Evolutionary conservation across 1,284 basidiomycete species (phyloP).

Genomic region (Leccinum olivaceoglutinosum): DNA sequence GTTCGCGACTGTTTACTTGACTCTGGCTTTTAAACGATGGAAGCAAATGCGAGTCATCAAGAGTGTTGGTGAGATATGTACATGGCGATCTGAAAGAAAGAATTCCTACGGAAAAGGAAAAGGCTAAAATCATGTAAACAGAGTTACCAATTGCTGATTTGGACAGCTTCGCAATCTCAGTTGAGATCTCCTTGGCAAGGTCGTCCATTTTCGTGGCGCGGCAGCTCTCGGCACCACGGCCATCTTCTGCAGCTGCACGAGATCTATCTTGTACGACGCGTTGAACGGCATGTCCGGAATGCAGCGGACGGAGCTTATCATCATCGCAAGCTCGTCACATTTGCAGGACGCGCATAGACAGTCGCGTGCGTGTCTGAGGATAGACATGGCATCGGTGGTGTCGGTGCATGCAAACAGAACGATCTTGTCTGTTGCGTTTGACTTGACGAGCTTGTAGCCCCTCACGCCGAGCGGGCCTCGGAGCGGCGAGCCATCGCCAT

Average conservation of each 20-base stretch:
- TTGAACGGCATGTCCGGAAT: slow-evolving; percentile 27
- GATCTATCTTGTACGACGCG: slow-evolving; percentile 25
- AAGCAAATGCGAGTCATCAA: too few relatives aligned
- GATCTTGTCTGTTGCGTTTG: slow-evolving; percentile 19
- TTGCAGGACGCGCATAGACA: slow-evolving; percentile 10
- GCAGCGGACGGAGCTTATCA: slow-evolving; percentile 19
- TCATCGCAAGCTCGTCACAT: slow-evolving; percentile 19
- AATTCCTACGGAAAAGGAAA: too few relatives aligned
- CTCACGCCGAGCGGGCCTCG: not conserved
- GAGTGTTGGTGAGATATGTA: too few relatives aligned
- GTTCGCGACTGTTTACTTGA: too few relatives aligned
- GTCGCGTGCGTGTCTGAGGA: slow-evolving; percentile 22
- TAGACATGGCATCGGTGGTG: slow-evolving; percentile 13
- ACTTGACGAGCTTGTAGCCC: slow-evolving; percentile 25
- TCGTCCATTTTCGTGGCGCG: slow-evolving; percentile 2
- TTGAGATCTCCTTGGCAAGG: slow-evolving; percentile 14
- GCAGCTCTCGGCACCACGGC: slow-evolving; percentile 8
- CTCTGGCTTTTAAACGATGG: too few relatives aligned
- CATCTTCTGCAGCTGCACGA: slow-evolving; percentile 20
- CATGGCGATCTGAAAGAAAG: too few relatives aligned
- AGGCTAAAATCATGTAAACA: too few relatives aligned
- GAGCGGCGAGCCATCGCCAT: not conserved
- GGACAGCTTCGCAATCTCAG: slow-evolving; percentile 16
- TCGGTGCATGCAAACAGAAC: slow-evolving; percentile 19
- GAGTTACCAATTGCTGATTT: slow-evolving; percentile 7